Base-by-base conservation (phyloP, 73 alveolate species). In the Paramecium primaurelia region DNA sequence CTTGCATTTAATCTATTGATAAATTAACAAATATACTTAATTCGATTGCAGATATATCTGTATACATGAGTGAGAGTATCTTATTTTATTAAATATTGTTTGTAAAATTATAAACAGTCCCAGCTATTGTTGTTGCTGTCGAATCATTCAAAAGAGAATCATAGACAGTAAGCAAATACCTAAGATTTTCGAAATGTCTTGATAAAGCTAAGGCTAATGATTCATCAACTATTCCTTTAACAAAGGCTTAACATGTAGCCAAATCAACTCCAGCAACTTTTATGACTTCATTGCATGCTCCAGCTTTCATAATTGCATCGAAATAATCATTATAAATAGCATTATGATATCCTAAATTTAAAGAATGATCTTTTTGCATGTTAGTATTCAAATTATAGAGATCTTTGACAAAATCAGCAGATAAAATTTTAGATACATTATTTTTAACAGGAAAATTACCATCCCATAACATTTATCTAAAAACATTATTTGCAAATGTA, bases 361-460 rank as follows among this genome's bases (percentile, higher is more conserved):
- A 59, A 10, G 94, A 77, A 89, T 89, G 94, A 51, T 89, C 94
- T 64, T 86, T 86, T 60, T 89, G 84, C 37, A 89, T 89, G 26
- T 89, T 89, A 3, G 94, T 89, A 14, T 89, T 89, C n/a, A 89
- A 59, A 18, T 71, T 59, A 30, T 89, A 71, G 3, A 89, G 83
- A 30, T 89, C 71, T 40, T 44, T 20, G 5, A 89, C 86, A 26
- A 83, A 77, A 40, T 42, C 58, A 6, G 44, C 3, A 0, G 88
- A 47, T n/a, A 89, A 9, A 28, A 37, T 51, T 71, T 44, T 34
- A 16, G 92, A 77, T 28, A 10, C n/a, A 11, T 42, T 47, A 32
- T 40, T 42, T n/a, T 71, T 28, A 2, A 89, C 88, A 7, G 75
- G 59, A 36, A 89, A 89, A 1, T 73, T 14, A 6, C 47, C 26